Conservation (phyloP, 2,329 filamentous ascomycete species). For the Sporothrix curviconia region DNA sequence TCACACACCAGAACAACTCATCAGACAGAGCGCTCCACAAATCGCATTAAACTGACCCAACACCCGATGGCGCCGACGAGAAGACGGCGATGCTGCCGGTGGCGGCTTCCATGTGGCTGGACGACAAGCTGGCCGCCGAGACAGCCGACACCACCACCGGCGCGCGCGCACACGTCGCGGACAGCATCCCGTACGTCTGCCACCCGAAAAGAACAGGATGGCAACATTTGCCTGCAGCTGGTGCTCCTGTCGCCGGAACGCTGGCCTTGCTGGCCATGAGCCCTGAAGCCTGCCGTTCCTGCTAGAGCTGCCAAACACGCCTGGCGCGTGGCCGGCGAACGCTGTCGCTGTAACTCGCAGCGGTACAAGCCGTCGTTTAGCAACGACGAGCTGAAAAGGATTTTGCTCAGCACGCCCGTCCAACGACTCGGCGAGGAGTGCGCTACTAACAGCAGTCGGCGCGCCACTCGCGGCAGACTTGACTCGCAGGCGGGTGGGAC, state of each 20-base stretch:
- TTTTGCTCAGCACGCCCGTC: conserved; percentile 55
- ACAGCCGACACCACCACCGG: not conserved
- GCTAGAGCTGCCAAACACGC: not conserved
- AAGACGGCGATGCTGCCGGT: conserved; percentile 49
- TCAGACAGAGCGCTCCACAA: no score
- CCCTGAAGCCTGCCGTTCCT: conserved; percentile 9
- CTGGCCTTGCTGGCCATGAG: conserved; percentile 5
- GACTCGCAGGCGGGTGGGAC: conserved; percentile 70
- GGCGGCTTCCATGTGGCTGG: not conserved
- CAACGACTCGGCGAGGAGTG: conserved; percentile 56
- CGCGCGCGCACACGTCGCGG: not conserved
- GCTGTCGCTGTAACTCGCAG: conserved; percentile 11
- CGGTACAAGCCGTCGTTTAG: conserved; percentile 22
- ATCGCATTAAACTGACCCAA: no score
- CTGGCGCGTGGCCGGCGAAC: conserved; percentile 3
- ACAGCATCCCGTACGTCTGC: no score
- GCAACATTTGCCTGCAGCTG: not conserved
- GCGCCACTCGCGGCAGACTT: conserved; percentile 71
- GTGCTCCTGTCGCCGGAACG: not conserved
- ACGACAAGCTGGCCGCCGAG: conserved; percentile 13
- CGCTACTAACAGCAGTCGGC: conserved; percentile 70
- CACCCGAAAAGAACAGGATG: not conserved
- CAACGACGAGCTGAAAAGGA: conserved; percentile 40
- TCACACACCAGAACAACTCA: no score
- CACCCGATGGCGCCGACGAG: conserved; percentile 42